Evolutionary conservation across 2,329 filamentous ascomycete genomes (phyloP).

Genomic region (Ophiostoma quercus): DNA sequence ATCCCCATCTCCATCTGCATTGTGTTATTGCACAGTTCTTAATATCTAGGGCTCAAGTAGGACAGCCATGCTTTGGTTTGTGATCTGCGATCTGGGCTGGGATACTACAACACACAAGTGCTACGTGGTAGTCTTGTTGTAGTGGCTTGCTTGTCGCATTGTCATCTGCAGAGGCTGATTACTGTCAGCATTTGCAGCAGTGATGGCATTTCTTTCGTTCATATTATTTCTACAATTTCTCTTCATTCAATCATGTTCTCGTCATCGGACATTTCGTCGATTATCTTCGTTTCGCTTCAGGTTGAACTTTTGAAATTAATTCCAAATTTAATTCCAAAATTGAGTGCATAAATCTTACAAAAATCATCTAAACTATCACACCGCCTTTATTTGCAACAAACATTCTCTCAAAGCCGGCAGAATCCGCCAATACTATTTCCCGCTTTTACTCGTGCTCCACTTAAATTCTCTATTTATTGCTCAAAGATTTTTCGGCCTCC

Average conservation of each 20-base stretch:
- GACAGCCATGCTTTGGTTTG: neutral
- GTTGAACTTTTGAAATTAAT: neutral
- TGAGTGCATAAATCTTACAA: neutral
- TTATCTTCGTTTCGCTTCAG: neutral
- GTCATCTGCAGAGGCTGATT: neutral
- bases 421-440: slow-evolving; percentile 10
- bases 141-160: neutral
- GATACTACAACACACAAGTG: neutral
- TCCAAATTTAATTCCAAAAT: neutral
- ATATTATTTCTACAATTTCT: neutral
- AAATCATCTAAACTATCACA: neutral
- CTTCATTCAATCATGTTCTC: neutral
- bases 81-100: neutral
- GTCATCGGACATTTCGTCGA: neutral
- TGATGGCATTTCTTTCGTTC: no score
- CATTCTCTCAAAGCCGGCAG: neutral
- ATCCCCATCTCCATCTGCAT: neutral
- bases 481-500: slow-evolving; percentile 20
- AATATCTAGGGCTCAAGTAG: neutral
- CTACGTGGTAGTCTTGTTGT: neutral
- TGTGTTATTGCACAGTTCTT: no score
- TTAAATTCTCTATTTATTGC: slow-evolving; percentile 10
- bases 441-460: neutral
- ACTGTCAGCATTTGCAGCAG: neutral
- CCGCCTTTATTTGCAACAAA: slow-evolving; percentile 5